A percentile compares a stretch with the other conserved stretches of the same genome.
These are phyloP conservation scores for Arachis stenosperma DNA, from an alignment of 306 rosid species.

Conservation along the genomic window DNA sequence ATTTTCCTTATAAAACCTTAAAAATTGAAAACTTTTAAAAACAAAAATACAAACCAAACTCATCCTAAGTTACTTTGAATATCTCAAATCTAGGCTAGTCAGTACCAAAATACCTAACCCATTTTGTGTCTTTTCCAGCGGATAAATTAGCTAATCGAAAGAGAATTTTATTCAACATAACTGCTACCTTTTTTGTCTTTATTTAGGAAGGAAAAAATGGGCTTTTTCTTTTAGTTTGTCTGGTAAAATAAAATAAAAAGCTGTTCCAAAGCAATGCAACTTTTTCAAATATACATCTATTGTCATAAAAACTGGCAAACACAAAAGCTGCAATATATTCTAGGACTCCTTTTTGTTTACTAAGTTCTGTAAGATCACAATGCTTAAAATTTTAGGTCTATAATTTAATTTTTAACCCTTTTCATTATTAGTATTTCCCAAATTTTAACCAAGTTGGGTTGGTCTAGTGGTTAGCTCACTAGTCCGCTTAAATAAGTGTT, in stretches of 20 bases:
- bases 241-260: slow-evolving; percentile 13
- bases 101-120: slow-evolving; percentile 14
- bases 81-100: slow-evolving; percentile 35
- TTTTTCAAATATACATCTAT: neutral
- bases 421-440: neutral
- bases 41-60: too few relatives aligned
- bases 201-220: slow-evolving; percentile 5
- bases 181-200: slow-evolving; percentile 2
- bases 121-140: slow-evolving; percentile 12
- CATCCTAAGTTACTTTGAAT: slow-evolving; percentile 8
- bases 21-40: too few relatives aligned
- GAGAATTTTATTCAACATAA: neutral
- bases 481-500: too few relatives aligned
- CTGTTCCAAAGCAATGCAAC: neutral
- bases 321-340: slow-evolving; percentile 22
- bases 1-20: too few relatives aligned
- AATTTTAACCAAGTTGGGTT: neutral
- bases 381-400: neutral
- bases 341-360: slow-evolving; percentile 14
- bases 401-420: neutral
- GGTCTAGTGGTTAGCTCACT: too few relatives aligned
- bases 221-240: neutral
- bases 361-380: neutral
- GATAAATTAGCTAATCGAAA: slow-evolving; percentile 6
- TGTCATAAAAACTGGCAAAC: slow-evolving; percentile 11